Evolutionary conservation across 768 basidiomycete species (phyloP).

Genomic region (Macrolepiota dolichaula): DNA sequence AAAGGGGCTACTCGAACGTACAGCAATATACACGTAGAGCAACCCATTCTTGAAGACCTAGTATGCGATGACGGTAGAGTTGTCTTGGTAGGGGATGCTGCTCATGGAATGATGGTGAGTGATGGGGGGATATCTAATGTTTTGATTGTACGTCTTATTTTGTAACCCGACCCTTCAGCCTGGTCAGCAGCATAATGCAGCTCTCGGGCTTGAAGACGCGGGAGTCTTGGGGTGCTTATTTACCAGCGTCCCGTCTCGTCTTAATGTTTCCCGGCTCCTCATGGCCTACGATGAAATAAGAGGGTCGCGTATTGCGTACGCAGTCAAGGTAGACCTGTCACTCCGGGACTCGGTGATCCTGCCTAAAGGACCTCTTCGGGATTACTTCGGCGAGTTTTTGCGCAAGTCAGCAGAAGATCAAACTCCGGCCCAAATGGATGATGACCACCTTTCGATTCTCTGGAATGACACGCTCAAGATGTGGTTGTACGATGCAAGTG

Average conservation of each 20-base stretch:
- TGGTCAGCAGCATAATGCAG: conserved; percentile 47
- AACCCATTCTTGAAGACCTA: conserved; percentile 39
- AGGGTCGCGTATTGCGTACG: conserved; percentile 40
- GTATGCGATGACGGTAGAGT: conserved; percentile 45
- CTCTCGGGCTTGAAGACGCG: conserved; percentile 59
- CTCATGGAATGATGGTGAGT: conserved; percentile 50
- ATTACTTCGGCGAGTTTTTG: conserved; percentile 40
- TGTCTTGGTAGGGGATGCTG: conserved; percentile 59
- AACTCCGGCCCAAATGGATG: conserved; percentile 42
- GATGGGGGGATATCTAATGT: not conserved
- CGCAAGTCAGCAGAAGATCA: conserved; percentile 29
- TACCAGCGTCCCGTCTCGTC: conserved; percentile 40
- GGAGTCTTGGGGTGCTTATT: conserved; percentile 60
- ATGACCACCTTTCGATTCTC: conserved; percentile 38
- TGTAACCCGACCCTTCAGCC: conserved; percentile 33
- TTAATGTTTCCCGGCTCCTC: conserved; percentile 49
- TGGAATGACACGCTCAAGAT: conserved; percentile 53
- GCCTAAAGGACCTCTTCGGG: conserved; percentile 39
- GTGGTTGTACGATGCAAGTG: conserved; percentile 49
- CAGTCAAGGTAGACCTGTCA: conserved; percentile 42
- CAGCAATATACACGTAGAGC: conserved; percentile 26
- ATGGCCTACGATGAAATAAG: conserved; percentile 58
- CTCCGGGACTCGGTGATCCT: conserved; percentile 42
- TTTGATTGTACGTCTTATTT: not conserved
- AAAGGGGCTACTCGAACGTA: conserved; percentile 17